A percentile compares a stretch with the other conserved stretches of the same genome.
Conservation (phyloP, 352 stramenopile species). For the Globisporangium carolinianum region DNA sequence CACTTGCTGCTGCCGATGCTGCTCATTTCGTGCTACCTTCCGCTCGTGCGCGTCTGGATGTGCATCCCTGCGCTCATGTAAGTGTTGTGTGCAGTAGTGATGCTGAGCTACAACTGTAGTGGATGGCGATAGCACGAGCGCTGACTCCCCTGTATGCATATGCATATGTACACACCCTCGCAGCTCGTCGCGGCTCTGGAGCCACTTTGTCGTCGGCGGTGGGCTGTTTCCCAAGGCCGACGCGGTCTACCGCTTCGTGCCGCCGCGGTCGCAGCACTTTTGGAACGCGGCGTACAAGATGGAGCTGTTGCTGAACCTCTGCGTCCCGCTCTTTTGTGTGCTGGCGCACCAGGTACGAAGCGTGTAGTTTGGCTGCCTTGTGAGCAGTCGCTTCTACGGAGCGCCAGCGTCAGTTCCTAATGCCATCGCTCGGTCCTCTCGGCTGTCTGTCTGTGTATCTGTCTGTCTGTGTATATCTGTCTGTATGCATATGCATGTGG, state of each 20-base stretch:
- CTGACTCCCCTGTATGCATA: background rate
- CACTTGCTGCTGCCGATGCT: constrained; percentile 69
- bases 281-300: constrained; percentile 78
- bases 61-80: constrained; percentile 66
- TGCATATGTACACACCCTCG: no score
- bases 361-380: background rate
- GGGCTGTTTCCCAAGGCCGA: constrained; percentile 69
- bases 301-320: constrained; percentile 70
- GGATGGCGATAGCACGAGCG: background rate
- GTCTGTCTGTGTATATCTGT: constrained; percentile 5
- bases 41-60: constrained; percentile 78
- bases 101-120: background rate
- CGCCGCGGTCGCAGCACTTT: constrained; percentile 64
- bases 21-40: constrained; percentile 68
- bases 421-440: no score
- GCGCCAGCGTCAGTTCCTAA: no score
- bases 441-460: no score
- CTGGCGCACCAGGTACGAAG: constrained; percentile 63
- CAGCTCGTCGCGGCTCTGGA: constrained; percentile 72
- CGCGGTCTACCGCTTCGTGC: constrained; percentile 73
- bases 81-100: constrained; percentile 5
- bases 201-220: constrained; percentile 60
- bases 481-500: background rate
- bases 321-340: constrained; percentile 71
- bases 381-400: no score